Evolutionary conservation across 345 rosid genomes (phyloP), one percentile per base, ranked within the genome.

Genomic region (Heritiera fomes): DNA sequence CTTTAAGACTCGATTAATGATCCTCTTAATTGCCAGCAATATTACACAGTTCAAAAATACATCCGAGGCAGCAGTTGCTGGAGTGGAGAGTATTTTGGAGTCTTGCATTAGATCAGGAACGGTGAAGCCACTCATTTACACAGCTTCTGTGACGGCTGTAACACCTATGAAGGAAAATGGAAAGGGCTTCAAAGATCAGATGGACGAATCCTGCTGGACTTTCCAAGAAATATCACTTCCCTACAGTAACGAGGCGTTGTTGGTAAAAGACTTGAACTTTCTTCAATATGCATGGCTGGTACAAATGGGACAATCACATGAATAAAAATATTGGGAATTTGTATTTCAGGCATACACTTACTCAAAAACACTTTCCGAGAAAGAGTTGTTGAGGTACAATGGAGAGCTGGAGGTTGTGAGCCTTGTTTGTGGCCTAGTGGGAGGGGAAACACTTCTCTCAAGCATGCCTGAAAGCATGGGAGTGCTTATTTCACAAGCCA

Each of bases 381-480:
- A 73, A 38, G 64, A 53, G 38, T 3, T 73, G 6, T 10, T 73
- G 47, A 82, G 78, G 0, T 80, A 76, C 2, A 62, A 3, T 0
- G 71, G 43, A 0, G 67, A 60, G 15, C 32, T 84, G 23, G 88
- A 87, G 77, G 86, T 90, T 58, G 88, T 84, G 28, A 76, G 78
- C 41, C 83, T 88, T 9, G 81, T 17, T 1, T 40, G 81, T 18
- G 88, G 87, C 2, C 38, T 82, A 0, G 84, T 85, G 63, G 93
- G 88, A 49, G 91, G 92, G 43, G 86, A 81, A 3, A 83, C 89
- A 10, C 38, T 83, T 41, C 85, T 73, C 4, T 40, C 83, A 11
- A 11, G 53, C 34, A 15, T 79, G 3, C 85, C 93, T 0, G 7
- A 0, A 10, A 84, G 77, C 20, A 58, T 72, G 1, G 67, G 1